Percentiles rank a stretch among this genome's conserved stretches.
These are phyloP conservation scores for Bassia scoparia DNA, from an alignment of 148 eudicot species.

Conservation along the genomic window DNA sequence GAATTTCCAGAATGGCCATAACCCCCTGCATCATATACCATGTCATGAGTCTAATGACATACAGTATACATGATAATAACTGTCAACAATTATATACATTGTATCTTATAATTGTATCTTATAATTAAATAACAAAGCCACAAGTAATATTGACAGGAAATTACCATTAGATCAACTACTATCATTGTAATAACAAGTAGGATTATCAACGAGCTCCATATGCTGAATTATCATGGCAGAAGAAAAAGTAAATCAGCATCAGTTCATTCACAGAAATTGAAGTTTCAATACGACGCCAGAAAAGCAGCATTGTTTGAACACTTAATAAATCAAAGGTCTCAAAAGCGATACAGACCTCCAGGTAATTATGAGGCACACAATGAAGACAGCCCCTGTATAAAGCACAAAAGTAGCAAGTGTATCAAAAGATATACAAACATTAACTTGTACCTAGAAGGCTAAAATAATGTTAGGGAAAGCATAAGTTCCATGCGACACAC, in stretches of 20 bases:
- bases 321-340: not conserved
- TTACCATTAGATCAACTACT: conserved; percentile 86
- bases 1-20: conserved; percentile 90
- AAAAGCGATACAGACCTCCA: conserved; percentile 64
- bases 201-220: conserved; percentile 90
- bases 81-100: too few species aligned
- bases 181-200: conserved; percentile 88
- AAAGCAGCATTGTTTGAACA: not conserved
- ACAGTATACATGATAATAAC: not conserved
- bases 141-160: conserved; percentile 11
- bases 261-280: not conserved
- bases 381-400: conserved; percentile 81
- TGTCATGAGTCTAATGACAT: conserved; percentile 18
- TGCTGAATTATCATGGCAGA: conserved; percentile 39
- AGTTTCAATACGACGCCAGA: conserved; percentile 16
- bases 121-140: not conserved
- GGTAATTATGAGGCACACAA: conserved; percentile 80
- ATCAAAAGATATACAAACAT: not conserved
- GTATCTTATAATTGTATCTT: not conserved
- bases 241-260: conserved; percentile 14
- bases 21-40: conserved; percentile 71
- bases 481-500: too few species aligned
- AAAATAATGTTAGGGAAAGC: too few species aligned
- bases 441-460: too few species aligned
- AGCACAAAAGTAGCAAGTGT: not conserved